Evolutionary conservation across 352 stramenopile species (phyloP).

Genomic region (Saprolegnia parasitica): DNA sequence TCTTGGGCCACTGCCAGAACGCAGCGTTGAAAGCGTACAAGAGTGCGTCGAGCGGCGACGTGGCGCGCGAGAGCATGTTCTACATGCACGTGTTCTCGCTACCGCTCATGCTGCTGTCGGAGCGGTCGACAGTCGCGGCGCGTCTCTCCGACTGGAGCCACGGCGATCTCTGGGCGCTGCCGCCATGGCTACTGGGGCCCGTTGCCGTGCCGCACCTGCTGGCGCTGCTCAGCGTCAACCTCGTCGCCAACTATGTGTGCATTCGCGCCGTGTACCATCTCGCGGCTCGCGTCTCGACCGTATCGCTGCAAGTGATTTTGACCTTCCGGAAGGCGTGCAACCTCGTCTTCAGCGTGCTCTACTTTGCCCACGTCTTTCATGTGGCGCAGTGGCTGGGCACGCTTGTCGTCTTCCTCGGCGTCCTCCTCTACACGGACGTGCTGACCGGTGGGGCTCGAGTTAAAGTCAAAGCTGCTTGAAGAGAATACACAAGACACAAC

Average conservation of each 20-base stretch:
- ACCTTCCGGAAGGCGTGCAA: constrained; percentile 21
- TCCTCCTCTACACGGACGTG: constrained; percentile 17
- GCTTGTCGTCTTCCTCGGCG: constrained; percentile 15
- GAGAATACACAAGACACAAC: background rate
- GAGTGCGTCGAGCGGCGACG: background rate
- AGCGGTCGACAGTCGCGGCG: background rate
- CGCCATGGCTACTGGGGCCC: background rate
- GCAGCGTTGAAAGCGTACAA: background rate
- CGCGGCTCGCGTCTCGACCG: constrained; percentile 13
- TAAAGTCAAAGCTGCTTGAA: background rate
- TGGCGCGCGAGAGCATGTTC: constrained; percentile 25
- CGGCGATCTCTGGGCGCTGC: background rate
- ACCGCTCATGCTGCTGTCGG: constrained; percentile 7
- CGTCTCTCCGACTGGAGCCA: background rate
- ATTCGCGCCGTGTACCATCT: constrained; percentile 25
- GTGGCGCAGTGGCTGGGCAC: constrained; percentile 8
- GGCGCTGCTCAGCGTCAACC: constrained; percentile 1
- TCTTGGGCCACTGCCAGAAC: constrained; percentile 27
- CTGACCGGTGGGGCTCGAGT: background rate
- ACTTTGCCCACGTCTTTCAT: constrained; percentile 21
- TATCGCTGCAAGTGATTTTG: constrained; percentile 27
- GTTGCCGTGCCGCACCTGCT: background rate
- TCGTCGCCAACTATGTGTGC: constrained; percentile 27
- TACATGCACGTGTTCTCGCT: constrained; percentile 24
- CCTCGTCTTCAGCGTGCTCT: constrained; percentile 26